Conservation (phyloP, 805 yeast species). For the Kodamaea lidongshanica region DNA sequence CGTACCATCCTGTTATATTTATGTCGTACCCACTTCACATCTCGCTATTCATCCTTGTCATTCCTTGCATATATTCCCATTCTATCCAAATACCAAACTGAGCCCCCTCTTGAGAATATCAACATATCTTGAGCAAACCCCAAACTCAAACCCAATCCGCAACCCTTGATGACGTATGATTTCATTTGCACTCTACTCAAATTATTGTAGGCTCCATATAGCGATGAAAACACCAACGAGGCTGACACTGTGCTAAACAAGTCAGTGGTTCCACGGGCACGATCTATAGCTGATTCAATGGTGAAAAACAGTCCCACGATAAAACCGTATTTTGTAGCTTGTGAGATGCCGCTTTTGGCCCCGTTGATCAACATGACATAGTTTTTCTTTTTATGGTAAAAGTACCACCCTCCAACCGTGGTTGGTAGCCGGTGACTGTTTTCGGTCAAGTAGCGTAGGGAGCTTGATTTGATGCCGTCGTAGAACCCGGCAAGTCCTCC, state of each 20-base stretch:
- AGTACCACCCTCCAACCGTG: conserved; percentile 81
- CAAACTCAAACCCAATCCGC: conserved; percentile 49
- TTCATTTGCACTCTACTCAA: conserved; percentile 40
- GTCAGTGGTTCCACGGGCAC: conserved; percentile 47
- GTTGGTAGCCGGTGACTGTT: conserved; percentile 78
- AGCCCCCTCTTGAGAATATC: conserved; percentile 52
- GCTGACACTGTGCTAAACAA: conserved; percentile 58
- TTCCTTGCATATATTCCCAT: conserved; percentile 16
- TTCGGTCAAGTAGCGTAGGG: conserved; percentile 63
- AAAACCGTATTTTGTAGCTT: conserved; percentile 30
- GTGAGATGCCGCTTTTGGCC: conserved; percentile 40
- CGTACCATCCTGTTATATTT: background rate
- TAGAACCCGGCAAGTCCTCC: conserved; percentile 54
- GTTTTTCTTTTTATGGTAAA: conserved; percentile 77
- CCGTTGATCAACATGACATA: conserved; percentile 62
- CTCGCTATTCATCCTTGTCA: background rate
- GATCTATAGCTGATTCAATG: conserved; percentile 57
- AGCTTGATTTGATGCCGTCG: conserved; percentile 50
- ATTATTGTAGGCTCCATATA: conserved; percentile 41
- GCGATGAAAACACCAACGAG: conserved; percentile 45
- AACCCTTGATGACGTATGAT: conserved; percentile 45
- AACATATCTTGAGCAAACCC: conserved; percentile 67
- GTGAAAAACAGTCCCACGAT: conserved; percentile 50
- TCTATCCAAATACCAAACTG: conserved; percentile 55
- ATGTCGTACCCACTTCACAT: background rate